A percentile compares a stretch with the other conserved stretches of the same genome.
Evolutionary conservation across 495 filamentous ascomycete species (phyloP).

Genomic region (Venustampulla echinocandica): DNA sequence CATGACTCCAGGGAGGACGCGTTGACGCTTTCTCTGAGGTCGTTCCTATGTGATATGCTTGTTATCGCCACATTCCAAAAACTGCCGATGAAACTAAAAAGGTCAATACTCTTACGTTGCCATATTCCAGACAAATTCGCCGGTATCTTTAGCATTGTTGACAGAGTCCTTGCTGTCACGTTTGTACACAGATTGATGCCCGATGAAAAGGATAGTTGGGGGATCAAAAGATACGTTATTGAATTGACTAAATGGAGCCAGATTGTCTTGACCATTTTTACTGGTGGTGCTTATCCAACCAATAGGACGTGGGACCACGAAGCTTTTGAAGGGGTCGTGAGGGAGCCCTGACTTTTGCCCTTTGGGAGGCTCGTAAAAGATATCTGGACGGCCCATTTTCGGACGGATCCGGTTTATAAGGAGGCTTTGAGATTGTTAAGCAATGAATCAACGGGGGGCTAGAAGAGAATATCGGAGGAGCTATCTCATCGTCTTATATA

Average conservation of each 20-base stretch:
- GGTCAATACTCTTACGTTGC: constrained; percentile 6
- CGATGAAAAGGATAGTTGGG: constrained; percentile 17
- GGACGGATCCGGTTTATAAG: no score
- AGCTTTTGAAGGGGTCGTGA: constrained; percentile 38
- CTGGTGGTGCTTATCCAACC: constrained; percentile 38
- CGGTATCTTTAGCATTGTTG: constrained; percentile 2
- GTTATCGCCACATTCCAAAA: neutral
- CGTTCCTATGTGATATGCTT: neutral
- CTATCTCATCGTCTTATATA: no score
- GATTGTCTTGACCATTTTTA: constrained; percentile 17
- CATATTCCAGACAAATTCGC: constrained; percentile 15
- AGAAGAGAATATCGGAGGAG: no score
- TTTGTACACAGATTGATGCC: constrained; percentile 5
- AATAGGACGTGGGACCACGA: constrained; percentile 36
- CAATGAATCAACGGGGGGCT: no score
- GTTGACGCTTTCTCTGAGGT: constrained; percentile 2
- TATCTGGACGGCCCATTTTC: neutral
- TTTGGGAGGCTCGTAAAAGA: constrained; percentile 2
- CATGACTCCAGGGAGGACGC: neutral
- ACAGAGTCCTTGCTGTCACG: constrained; percentile 10
- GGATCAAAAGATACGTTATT: constrained; percentile 22
- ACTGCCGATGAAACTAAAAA: neutral
- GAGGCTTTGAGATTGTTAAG: no score
- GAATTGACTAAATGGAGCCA: constrained; percentile 23
- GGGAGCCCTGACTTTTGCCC: constrained; percentile 23